Evolutionary conservation across 495 filamentous ascomycete genomes (phyloP).

Genomic region (Lasiosphaeris hirsuta): DNA sequence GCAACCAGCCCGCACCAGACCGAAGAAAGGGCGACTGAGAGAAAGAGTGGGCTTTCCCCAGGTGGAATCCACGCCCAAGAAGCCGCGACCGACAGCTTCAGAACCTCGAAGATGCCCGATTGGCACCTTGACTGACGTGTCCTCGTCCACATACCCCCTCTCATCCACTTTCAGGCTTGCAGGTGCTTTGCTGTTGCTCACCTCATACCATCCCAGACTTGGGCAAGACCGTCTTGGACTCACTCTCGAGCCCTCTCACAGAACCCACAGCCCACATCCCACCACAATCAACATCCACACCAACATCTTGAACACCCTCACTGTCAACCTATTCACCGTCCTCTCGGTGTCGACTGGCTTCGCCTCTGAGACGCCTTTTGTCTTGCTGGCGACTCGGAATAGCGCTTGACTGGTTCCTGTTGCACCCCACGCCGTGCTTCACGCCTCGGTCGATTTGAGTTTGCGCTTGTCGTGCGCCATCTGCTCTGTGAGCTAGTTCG

Average conservation of each 20-base stretch:
- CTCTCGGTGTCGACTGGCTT: constrained; percentile 21
- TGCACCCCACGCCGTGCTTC: not conserved
- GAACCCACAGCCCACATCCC: not conserved
- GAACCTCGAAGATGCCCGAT: constrained; percentile 23
- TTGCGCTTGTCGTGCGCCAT: constrained; percentile 21
- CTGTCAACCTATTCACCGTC: not conserved
- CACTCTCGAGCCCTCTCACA: not conserved
- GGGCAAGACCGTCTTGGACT: not conserved
- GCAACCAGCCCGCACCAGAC: not conserved
- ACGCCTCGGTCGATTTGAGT: constrained; percentile 16
- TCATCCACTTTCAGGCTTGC: not conserved
- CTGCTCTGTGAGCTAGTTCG: constrained; percentile 12
- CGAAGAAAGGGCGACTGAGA: not conserved
- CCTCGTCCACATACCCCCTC: constrained; percentile 8
- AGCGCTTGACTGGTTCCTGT: not conserved
- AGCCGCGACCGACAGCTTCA: constrained; percentile 7
- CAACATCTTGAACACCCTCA: not conserved
- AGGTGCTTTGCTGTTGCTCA: not conserved
- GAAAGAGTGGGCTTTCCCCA: constrained; percentile 1
- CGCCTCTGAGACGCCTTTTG: constrained; percentile 7
- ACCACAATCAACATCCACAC: not conserved
- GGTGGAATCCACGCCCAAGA: constrained; percentile 7
- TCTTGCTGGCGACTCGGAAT: not conserved
- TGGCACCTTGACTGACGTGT: constrained; percentile 25
- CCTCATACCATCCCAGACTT: no score